Conservation (phyloP, 2,329 filamentous ascomycete species). For the Aaosphaeria pasadenensis region DNA sequence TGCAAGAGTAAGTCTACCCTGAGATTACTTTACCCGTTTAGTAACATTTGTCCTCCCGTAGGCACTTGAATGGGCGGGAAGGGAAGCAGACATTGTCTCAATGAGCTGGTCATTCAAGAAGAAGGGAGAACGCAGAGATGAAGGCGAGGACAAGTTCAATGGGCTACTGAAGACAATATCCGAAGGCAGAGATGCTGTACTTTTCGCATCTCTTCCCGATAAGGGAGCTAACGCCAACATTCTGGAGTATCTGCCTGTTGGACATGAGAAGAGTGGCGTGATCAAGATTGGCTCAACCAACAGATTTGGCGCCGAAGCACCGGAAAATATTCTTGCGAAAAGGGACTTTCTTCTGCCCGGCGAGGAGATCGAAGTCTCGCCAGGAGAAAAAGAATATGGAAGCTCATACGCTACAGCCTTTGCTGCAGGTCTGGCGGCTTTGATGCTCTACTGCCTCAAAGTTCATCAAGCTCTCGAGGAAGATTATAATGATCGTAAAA, state of each 20-base stretch:
- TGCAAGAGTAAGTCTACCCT: too few relatives aligned
- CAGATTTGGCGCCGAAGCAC: not conserved
- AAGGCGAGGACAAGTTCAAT: not conserved
- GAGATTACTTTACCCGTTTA: not conserved
- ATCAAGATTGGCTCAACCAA: not conserved
- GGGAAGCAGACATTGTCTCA: not conserved
- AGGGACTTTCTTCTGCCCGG: not conserved
- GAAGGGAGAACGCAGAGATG: not conserved
- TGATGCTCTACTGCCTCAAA: not conserved
- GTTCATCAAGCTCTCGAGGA: too few relatives aligned
- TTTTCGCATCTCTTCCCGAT: not conserved
- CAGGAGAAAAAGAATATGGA: not conserved
- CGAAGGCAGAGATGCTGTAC: not conserved
- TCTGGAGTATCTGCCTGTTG: not conserved
- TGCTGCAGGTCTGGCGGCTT: not conserved
- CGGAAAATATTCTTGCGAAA: not conserved
- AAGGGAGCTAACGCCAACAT: not conserved
- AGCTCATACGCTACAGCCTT: not conserved
- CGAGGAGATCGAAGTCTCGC: not conserved
- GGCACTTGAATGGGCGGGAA: not conserved
- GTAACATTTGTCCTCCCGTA: not conserved
- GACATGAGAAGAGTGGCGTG: not conserved
- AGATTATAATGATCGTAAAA: too few relatives aligned
- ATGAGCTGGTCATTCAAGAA: not conserved
- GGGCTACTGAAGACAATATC: not conserved